A percentile compares a stretch with the other conserved stretches of the same genome.
These are phyloP conservation scores for Crepidotus variabilis DNA, from an alignment of 768 basidiomycete genomes.

Conservation along the genomic window DNA sequence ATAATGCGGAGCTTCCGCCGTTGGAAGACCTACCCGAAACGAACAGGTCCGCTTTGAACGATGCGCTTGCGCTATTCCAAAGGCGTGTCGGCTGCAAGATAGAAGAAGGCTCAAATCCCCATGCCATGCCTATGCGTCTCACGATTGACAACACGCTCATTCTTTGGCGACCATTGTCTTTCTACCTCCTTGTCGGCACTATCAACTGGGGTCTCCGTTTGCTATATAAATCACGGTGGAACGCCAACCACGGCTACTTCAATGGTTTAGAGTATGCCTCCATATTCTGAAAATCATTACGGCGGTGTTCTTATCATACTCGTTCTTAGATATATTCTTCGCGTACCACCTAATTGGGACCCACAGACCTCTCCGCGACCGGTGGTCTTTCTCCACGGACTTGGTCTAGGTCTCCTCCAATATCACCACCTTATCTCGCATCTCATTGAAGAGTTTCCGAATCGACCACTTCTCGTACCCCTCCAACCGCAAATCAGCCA, in stretches of 20 bases:
- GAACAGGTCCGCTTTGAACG: constrained; percentile 50
- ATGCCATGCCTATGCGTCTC: constrained; percentile 55
- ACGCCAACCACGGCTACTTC: constrained; percentile 41
- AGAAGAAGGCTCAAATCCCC: constrained; percentile 54
- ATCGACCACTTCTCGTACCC: constrained; percentile 70
- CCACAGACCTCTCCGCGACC: constrained; percentile 56
- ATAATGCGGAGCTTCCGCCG: constrained; percentile 59
- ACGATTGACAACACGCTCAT: constrained; percentile 78
- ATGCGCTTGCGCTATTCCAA: constrained; percentile 61
- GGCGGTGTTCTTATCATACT: not conserved
- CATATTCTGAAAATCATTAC: not conserved
- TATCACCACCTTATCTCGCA: constrained; percentile 60
- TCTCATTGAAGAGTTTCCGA: constrained; percentile 50
- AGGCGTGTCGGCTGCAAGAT: constrained; percentile 66
- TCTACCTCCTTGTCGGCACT: constrained; percentile 50
- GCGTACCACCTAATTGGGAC: constrained; percentile 67
- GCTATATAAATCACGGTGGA: constrained; percentile 38
- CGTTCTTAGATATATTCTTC: constrained; percentile 61
- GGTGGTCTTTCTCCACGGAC: constrained; percentile 82
- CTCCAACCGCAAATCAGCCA: constrained; percentile 88
- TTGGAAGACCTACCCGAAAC: constrained; percentile 40
- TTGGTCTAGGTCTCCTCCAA: constrained; percentile 79
- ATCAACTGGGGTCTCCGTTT: constrained; percentile 46
- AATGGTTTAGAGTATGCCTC: constrained; percentile 70
- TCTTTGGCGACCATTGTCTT: constrained; percentile 61